A percentile compares a stretch with the other conserved stretches of the same genome.
Conservation (phyloP, 2,329 filamentous ascomycete species). For the Nannizzia gypsea region DNA sequence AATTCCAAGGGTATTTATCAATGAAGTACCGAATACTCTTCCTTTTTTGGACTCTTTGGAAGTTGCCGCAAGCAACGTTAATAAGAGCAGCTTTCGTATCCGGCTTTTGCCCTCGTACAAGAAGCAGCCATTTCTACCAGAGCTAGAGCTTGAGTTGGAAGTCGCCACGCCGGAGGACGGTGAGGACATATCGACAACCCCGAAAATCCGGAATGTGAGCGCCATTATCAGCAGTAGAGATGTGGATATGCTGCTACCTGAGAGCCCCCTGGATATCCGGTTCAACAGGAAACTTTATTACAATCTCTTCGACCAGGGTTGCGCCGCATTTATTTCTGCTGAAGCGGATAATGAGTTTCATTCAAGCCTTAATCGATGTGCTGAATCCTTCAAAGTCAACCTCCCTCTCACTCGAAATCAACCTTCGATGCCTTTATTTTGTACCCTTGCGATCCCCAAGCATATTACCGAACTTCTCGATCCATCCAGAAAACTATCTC, state of each 20-base stretch:
- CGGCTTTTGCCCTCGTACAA: slow-evolving; percentile 24
- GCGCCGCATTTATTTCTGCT: not conserved
- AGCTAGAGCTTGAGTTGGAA: slow-evolving; percentile 25
- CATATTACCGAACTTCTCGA: not conserved
- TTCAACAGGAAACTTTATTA: slow-evolving; percentile 26
- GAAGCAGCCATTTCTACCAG: slow-evolving; percentile 17
- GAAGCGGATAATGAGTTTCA: slow-evolving; percentile 10
- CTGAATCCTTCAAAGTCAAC: slow-evolving; percentile 17
- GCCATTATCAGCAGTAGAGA: slow-evolving; percentile 22
- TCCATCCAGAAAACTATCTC: not conserved
- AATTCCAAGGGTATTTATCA: slow-evolving; percentile 19
- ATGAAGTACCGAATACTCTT: slow-evolving; percentile 24
- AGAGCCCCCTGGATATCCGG: slow-evolving; percentile 28
- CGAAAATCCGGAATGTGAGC: slow-evolving; percentile 21
- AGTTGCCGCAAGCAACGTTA: slow-evolving; percentile 12
- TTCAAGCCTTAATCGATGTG: slow-evolving; percentile 16
- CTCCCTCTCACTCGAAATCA: slow-evolving; percentile 7
- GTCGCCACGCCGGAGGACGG: slow-evolving; percentile 7
- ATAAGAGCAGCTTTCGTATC: slow-evolving; percentile 19
- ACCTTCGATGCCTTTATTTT: slow-evolving; percentile 22
- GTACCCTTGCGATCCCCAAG: slow-evolving; percentile 22
- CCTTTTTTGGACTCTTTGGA: slow-evolving; percentile 23
- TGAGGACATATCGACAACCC: not conserved
- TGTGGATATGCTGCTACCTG: slow-evolving; percentile 31
- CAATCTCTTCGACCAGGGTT: slow-evolving; percentile 18